Conservation (phyloP, 1,284 basidiomycete genomes). For the Puccinia coronata region DNA sequence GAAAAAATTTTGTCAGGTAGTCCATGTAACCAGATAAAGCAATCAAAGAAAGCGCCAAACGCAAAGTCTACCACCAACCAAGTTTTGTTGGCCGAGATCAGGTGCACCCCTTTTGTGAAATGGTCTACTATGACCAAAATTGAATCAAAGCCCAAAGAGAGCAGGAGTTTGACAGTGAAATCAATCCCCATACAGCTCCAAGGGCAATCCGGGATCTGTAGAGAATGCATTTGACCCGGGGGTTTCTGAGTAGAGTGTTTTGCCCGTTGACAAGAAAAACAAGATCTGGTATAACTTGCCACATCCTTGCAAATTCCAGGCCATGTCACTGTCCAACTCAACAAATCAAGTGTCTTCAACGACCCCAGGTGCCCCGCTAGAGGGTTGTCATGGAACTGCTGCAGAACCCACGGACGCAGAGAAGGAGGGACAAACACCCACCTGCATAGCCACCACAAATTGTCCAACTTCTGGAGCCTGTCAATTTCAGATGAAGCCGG, state of each 20-base stretch:
- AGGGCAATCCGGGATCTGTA: neutral
- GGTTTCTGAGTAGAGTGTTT: neutral
- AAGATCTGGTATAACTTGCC: neutral
- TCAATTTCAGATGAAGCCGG: neutral
- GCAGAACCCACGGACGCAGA: neutral
- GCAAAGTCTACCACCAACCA: neutral
- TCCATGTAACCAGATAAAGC: slow-evolving; percentile 12
- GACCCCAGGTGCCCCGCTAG: neutral
- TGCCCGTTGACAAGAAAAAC: neutral
- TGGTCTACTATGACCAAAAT: slow-evolving; percentile 1
- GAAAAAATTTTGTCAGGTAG: neutral
- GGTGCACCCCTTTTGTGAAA: neutral
- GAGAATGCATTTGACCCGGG: neutral
- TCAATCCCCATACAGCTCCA: slow-evolving; percentile 7
- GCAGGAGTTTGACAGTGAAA: slow-evolving; percentile 1
- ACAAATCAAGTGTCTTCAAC: neutral
- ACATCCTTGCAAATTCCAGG: neutral
- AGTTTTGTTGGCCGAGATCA: neutral
- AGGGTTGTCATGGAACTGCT: neutral
- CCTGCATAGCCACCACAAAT: neutral
- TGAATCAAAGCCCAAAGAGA: neutral
- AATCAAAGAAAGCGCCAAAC: neutral
- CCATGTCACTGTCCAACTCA: neutral
- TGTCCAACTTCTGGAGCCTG: neutral
- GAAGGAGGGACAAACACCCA: neutral